A percentile compares a stretch with the other conserved stretches of the same genome.
Evolutionary conservation across 306 rosid species (phyloP).

Genomic region (Calophaca sinica): DNA sequence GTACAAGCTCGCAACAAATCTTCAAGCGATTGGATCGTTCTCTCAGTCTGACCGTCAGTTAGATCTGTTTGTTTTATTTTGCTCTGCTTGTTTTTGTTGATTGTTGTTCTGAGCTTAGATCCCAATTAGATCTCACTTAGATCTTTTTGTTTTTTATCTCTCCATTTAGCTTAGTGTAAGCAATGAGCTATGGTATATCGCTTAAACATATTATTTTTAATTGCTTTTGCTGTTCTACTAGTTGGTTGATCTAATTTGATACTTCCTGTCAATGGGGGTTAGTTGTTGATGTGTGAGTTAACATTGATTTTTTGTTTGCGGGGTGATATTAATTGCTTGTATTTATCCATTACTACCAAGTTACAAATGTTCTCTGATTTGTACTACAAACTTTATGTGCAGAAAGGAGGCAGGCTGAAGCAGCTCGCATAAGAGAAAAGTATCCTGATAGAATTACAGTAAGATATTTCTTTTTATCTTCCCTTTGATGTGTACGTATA

Average conservation of each 20-base stretch:
- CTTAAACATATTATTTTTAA: neutral
- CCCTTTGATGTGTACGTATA: neutral
- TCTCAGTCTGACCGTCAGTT: no score
- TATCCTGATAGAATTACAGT: conserved; percentile 92
- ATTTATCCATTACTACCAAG: neutral
- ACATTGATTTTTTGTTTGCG: neutral
- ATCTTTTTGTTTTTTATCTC: neutral
- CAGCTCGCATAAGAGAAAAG: conserved; percentile 89
- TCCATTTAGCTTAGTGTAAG: neutral
- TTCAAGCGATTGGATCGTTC: no score
- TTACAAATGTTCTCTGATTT: conserved; percentile 32
- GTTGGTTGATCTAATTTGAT: conserved; percentile 1
- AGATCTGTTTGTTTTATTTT: no score
- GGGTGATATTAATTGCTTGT: neutral
- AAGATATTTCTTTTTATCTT: conserved; percentile 27
- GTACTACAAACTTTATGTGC: conserved; percentile 28
- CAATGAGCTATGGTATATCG: neutral
- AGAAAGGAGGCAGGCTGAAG: conserved; percentile 95
- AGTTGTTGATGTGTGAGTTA: neutral
- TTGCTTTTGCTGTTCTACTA: conserved; percentile 1
- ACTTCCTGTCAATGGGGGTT: conserved; percentile 3
- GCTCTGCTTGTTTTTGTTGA: no score
- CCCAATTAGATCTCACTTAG: no score
- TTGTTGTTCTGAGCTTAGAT: no score
- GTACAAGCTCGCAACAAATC: no score